phyloP scores from a whole-genome alignment of 2,329 filamentous ascomycete species.

The Penicillium sp. region DNA sequence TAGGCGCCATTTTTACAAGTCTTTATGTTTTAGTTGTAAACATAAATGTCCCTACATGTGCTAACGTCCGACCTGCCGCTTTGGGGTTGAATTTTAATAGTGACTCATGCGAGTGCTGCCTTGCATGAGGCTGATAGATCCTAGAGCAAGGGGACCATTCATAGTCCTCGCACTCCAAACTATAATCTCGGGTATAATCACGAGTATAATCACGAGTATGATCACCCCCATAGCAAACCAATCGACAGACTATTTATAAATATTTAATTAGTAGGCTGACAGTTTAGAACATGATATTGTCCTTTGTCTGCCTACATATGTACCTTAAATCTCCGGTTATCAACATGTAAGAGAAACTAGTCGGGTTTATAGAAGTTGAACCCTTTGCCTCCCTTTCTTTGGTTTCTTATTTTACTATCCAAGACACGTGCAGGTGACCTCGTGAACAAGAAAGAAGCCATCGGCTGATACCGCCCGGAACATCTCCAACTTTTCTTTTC shows the following conservation, averaged over 20 bases:
- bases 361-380: neutral
- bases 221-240: neutral
- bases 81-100: neutral
- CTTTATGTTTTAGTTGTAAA: too few species aligned
- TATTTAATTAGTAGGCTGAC: neutral
- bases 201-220: neutral
- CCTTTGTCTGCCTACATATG: neutral
- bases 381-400: neutral
- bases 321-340: conserved; percentile 4
- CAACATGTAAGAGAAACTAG: neutral
- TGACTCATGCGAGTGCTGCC: conserved; percentile 8
- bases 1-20: too few species aligned
- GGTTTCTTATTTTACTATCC: neutral
- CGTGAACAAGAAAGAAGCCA: neutral
- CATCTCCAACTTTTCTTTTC: neutral
- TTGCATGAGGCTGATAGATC: conserved; percentile 7
- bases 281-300: neutral
- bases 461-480: conserved; percentile 3
- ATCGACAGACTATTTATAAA: too few species aligned
- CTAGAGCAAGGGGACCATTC: neutral
- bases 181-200: neutral
- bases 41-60: neutral
- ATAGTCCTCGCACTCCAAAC: neutral
- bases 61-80: neutral
- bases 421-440: conserved; percentile 1